These are phyloP conservation scores for Botrytis hyacinthi DNA, from an alignment of 2,329 filamentous ascomycete genomes.

Conservation along the genomic window DNA sequence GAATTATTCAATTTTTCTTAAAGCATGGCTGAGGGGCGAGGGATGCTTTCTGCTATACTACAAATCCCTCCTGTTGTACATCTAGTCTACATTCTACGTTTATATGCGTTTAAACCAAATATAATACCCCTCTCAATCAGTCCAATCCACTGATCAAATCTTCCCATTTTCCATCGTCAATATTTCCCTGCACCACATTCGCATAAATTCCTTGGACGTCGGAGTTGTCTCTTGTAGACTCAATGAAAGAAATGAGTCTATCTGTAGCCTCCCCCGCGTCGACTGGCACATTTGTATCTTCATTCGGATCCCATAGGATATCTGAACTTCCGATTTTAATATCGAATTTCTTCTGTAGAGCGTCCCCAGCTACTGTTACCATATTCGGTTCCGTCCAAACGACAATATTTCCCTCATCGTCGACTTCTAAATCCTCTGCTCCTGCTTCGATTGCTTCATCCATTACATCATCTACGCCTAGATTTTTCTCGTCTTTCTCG, in stretches of 20 bases:
- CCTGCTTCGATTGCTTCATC: constrained; percentile 84
- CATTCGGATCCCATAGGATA: constrained; percentile 81
- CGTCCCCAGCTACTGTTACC: constrained; percentile 62
- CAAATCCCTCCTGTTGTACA: not conserved
- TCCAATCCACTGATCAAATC: constrained; percentile 54
- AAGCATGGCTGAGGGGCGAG: not conserved
- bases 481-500: constrained; percentile 51
- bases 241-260: constrained; percentile 58
- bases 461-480: constrained; percentile 65
- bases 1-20: not conserved
- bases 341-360: constrained; percentile 59
- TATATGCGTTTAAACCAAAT: constrained; percentile 27
- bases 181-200: constrained; percentile 57
- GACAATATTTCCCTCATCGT: constrained; percentile 67
- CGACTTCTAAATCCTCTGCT: constrained; percentile 67
- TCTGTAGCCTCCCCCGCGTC: constrained; percentile 55
- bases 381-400: constrained; percentile 67
- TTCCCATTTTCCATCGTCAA: constrained; percentile 55
- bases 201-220: constrained; percentile 78
- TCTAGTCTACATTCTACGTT: constrained; percentile 18
- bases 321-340: constrained; percentile 71
- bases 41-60: not conserved
- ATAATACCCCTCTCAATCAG: constrained; percentile 31
- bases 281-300: constrained; percentile 69
- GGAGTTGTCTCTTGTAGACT: constrained; percentile 61